These are phyloP conservation scores for Septoria petroselini DNA, from an alignment of 2,329 filamentous ascomycete species.

Conservation along the genomic window DNA sequence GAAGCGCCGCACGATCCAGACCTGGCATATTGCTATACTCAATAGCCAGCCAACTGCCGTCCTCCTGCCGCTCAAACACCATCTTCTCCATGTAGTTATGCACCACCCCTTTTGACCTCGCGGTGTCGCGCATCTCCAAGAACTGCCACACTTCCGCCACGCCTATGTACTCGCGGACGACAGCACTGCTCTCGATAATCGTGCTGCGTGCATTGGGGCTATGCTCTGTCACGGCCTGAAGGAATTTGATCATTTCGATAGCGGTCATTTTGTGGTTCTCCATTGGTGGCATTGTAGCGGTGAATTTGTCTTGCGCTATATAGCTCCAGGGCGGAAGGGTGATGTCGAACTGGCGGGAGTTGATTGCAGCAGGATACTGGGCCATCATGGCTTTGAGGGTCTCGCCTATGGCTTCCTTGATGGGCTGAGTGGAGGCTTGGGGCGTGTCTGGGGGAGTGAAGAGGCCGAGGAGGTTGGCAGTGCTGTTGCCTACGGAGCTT, in stretches of 20 bases:
- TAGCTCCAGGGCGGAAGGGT: conserved; percentile 6
- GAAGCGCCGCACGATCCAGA: conserved; percentile 7
- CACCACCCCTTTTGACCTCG: conserved; percentile 3
- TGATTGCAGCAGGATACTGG: conserved; percentile 3
- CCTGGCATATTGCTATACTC: conserved; percentile 10
- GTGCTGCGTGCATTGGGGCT: conserved; percentile 5
- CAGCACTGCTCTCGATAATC: conserved; percentile 3
- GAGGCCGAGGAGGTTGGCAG: not conserved
- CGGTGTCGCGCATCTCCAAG: conserved; percentile 9
- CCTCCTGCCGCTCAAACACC: conserved; percentile 8
- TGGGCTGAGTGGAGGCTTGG: not conserved
- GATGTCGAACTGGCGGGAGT: conserved; percentile 3
- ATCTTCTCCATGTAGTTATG: conserved; percentile 11
- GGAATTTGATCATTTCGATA: conserved; percentile 1
- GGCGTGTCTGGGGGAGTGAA: conserved; percentile 8
- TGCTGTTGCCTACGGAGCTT: not conserved
- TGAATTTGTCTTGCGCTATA: conserved; percentile 1
- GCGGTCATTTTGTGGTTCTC: conserved; percentile 11
- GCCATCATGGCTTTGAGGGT: conserved; percentile 11
- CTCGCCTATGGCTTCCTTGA: not conserved
- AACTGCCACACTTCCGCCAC: conserved; percentile 13
- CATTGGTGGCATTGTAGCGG: conserved; percentile 5
- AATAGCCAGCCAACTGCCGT: conserved; percentile 6
- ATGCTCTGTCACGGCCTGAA: not conserved
- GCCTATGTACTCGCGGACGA: conserved; percentile 3